These are phyloP conservation scores for Amanita muscaria DNA, from an alignment of 768 basidiomycete genomes.

Conservation along the genomic window DNA sequence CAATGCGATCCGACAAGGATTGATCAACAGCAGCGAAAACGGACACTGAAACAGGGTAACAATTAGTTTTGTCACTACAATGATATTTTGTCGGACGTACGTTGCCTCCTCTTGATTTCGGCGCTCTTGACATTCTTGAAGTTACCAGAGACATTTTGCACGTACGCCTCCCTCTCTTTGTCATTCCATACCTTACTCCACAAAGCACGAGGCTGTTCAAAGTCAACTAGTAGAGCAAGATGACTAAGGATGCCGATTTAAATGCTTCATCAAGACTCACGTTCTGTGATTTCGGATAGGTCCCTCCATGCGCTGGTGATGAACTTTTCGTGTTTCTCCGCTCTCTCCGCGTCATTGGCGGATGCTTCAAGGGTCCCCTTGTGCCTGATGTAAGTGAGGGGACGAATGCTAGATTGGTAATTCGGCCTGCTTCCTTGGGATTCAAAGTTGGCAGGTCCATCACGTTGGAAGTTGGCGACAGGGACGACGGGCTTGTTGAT, in stretches of 20 bases:
- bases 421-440: conserved; percentile 83
- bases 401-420: conserved; percentile 73
- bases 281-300: conserved; percentile 68
- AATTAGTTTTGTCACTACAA: not conserved
- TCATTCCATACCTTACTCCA: conserved; percentile 65
- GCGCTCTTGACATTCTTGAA: conserved; percentile 51
- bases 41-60: conserved; percentile 36
- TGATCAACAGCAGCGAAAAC: conserved; percentile 79
- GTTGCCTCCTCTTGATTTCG: conserved; percentile 52
- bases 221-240: conserved; percentile 53
- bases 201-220: conserved; percentile 72
- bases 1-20: conserved; percentile 65
- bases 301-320: conserved; percentile 61
- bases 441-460: conserved; percentile 57
- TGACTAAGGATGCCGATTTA: not conserved
- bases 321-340: conserved; percentile 64
- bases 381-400: conserved; percentile 52
- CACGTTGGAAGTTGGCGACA: conserved; percentile 89
- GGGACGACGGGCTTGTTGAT: conserved; percentile 74
- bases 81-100: conserved; percentile 32
- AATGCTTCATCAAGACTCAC: conserved; percentile 34
- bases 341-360: conserved; percentile 30
- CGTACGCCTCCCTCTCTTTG: conserved; percentile 47
- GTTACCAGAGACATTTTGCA: conserved; percentile 60
- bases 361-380: conserved; percentile 36